phyloP scores from a whole-genome alignment of 306 rosid species.

The Inga laurina region DNA sequence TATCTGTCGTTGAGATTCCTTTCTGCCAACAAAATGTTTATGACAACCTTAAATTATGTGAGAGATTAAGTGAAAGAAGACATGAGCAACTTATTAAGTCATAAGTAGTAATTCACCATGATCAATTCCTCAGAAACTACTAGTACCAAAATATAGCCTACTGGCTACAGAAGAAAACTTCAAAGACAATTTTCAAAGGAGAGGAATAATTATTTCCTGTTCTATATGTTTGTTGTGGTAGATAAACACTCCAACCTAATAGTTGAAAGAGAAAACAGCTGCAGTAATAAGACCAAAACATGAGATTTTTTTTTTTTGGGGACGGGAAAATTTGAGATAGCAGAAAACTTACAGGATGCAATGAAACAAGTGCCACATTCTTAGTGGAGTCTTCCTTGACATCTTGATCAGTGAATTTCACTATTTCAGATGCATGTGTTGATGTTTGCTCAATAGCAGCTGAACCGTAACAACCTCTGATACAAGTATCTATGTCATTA shows the following conservation, averaged over 20 bases:
- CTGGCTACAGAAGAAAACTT: too few relatives aligned
- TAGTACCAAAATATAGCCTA: too few relatives aligned
- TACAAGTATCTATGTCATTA: conserved; percentile 33
- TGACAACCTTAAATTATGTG: too few relatives aligned
- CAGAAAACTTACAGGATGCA: conserved; percentile 48
- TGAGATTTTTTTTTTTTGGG: not conserved
- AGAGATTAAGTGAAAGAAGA: not conserved
- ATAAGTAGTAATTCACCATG: too few relatives aligned
- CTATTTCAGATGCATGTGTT: conserved; percentile 39
- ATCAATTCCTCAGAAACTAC: too few relatives aligned
- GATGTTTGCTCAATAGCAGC: conserved; percentile 41
- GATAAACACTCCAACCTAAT: not conserved
- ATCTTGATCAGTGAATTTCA: conserved; percentile 43
- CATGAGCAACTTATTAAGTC: not conserved
- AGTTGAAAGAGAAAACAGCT: not conserved
- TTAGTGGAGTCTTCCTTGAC: conserved; percentile 42
- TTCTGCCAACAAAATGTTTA: too few relatives aligned
- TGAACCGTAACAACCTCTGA: conserved; percentile 49
- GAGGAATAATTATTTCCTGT: not conserved
- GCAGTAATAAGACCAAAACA: not conserved
- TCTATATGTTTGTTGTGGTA: conserved; percentile 7
- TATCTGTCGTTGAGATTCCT: too few relatives aligned
- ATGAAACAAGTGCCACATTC: conserved; percentile 36
- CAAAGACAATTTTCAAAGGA: too few relatives aligned
- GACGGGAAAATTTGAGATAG: not conserved